Percentiles rank a stretch among this genome's conserved stretches.
Conservation (phyloP, 2,329 filamentous ascomycete species). For the Diplodia mutila region DNA sequence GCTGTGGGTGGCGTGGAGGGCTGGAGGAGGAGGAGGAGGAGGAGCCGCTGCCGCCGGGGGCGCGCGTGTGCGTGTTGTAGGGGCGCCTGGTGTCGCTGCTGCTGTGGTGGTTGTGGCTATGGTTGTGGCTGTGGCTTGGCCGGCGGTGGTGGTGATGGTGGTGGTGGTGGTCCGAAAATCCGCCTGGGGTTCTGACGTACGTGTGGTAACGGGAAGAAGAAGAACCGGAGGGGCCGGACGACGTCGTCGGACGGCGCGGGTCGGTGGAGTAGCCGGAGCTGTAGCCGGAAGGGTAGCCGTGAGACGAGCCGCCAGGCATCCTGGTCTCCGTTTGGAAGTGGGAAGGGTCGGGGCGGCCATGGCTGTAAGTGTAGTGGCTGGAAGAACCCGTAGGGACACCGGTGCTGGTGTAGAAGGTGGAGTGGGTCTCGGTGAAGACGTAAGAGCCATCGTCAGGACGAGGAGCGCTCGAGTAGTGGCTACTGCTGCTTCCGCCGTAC, state of each 20-base stretch:
- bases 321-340: background rate
- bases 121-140: background rate
- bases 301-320: background rate
- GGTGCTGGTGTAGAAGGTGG: background rate
- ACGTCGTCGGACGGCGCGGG: background rate
- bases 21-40: background rate
- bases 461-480: background rate
- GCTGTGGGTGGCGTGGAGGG: background rate
- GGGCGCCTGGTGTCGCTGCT: background rate
- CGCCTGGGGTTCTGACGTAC: background rate
- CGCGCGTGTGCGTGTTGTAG: background rate
- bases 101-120: no score
- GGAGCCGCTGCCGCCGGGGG: background rate
- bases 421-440: background rate
- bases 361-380: background rate
- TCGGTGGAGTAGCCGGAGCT: background rate
- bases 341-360: no score
- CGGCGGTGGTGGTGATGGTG: background rate
- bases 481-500: background rate
- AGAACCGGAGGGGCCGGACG: background rate
- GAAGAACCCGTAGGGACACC: background rate
- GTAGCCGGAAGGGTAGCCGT: background rate
- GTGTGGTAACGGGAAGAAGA: background rate
- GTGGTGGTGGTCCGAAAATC: background rate
- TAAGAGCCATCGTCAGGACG: background rate